Conservation (phyloP, 2,329 filamentous ascomycete genomes). For the Colletotrichum coccodes region DNA sequence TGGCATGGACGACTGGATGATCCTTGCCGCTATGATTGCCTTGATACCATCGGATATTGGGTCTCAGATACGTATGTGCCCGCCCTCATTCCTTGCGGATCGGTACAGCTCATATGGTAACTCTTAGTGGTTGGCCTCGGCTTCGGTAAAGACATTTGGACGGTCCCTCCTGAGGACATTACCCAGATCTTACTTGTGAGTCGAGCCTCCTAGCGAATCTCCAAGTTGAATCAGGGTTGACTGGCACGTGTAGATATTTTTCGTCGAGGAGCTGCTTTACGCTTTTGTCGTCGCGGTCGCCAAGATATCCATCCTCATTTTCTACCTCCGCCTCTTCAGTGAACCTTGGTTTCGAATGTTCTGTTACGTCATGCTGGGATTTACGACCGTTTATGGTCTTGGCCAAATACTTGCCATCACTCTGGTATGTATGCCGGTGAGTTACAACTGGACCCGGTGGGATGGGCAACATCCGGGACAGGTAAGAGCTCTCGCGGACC, state of each 20-base stretch:
- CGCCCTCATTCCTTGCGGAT: not conserved
- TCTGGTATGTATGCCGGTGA: not conserved
- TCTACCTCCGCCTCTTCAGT: conserved; percentile 14
- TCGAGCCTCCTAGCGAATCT: not conserved
- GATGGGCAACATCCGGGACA: conserved; percentile 5
- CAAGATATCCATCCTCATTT: conserved; percentile 15
- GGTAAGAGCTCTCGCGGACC: not conserved
- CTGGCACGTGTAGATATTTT: conserved; percentile 1
- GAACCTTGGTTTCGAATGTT: conserved; percentile 6
- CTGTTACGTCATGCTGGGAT: not conserved
- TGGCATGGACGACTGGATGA: conserved; percentile 7
- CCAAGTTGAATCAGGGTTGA: not conserved
- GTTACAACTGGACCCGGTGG: conserved; percentile 20
- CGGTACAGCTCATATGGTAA: not conserved
- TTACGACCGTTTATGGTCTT: not conserved
- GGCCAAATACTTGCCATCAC: conserved; percentile 5
- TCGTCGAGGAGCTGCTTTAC: conserved; percentile 15
- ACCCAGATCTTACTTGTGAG: conserved; percentile 20
- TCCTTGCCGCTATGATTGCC: conserved; percentile 1
- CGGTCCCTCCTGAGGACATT: conserved; percentile 11
- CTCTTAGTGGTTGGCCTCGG: not conserved
- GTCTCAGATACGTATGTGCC: conserved; percentile 2
- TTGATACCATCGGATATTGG: not conserved
- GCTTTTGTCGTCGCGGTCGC: conserved; percentile 9
- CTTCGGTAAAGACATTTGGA: conserved; percentile 12